phyloP scores from a whole-genome alignment of 345 rosid genomes.

The Cardamine chenopodiifolia region DNA sequence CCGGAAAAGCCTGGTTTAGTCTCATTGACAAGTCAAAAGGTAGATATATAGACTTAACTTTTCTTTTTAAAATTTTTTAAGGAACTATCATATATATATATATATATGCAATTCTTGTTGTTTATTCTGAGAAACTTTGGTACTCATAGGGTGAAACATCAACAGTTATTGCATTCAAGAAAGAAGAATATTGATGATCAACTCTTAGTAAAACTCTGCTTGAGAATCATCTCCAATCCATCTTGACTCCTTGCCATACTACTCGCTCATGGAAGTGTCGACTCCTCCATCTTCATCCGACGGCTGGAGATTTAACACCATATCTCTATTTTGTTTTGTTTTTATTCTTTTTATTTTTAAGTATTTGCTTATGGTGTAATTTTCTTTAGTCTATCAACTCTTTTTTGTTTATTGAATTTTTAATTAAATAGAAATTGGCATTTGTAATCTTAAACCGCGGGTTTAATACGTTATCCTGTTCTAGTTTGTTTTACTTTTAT shows the following conservation, averaged over 20 bases:
- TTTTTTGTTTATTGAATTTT: too few species aligned
- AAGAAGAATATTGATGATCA: too few species aligned
- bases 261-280: not conserved
- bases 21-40: slow-evolving; percentile 80
- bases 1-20: slow-evolving; percentile 81
- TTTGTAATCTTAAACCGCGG: not conserved
- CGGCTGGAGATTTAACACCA: not conserved
- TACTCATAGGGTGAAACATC: too few species aligned
- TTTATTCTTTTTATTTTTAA: too few species aligned
- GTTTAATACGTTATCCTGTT: not conserved
- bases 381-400: too few species aligned
- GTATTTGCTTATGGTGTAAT: not conserved
- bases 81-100: too few species aligned
- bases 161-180: too few species aligned
- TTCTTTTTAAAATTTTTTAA: too few species aligned
- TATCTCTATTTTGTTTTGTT: not conserved
- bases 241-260: too few species aligned
- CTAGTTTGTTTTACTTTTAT: not conserved
- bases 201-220: slow-evolving; percentile 4
- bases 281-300: not conserved
- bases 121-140: too few species aligned
- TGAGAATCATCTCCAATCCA: not conserved
- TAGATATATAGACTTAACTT: slow-evolving; percentile 31
- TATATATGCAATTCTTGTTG: too few species aligned
- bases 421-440: not conserved